Evolutionary conservation across 2,329 filamentous ascomycete genomes (phyloP), one percentile per base, ranked within the genome.

Genomic region (Ilyonectria sp.): DNA sequence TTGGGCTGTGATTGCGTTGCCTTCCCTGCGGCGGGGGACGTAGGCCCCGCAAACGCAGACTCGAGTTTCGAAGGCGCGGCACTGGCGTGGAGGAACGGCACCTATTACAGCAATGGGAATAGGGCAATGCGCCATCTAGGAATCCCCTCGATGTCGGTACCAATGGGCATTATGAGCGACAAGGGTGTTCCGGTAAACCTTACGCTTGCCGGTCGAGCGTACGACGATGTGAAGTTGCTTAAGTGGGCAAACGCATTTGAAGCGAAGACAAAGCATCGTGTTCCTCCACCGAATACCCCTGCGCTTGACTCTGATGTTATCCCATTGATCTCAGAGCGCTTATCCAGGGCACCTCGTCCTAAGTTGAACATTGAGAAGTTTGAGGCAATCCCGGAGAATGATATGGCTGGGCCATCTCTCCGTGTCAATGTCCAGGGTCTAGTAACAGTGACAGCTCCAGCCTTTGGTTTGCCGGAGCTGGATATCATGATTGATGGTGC

Each of bases 61-160:
- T 69, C 72, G 0, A 76, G 78, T 43, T 62, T 72, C 0, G 60
- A 58, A 1, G 66, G 65, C 0, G 74, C 71, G 10, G 17, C 47
- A 0, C 46, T 63, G 37, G 75, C 73, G 3, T 70, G 74, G 65
- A 65, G 65, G 0, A 74, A 89, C 54, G 87, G 87, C 0, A 82
- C 89, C 5, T 83, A 82, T 46, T 89, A 88, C 65, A 84, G 82
- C 0, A 87, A 89, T 61, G 86, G 87, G 1, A 88, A 88, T 58
- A 78, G 86, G 2, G 84, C 84, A 0, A 77, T 90, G 1, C 79
- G 86, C 11, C 87, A 89, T 60, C 78, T 89, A 2, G 87, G 87
- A 0, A 81, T 89, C 0, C 87, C 87, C 0, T 86, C 84, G 0
- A 81, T 89, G 2, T 85, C 82, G 0, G 85, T 88, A 0, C 83